Base-by-base conservation (phyloP, 768 basidiomycete species). In the Trametopsis cervina region DNA sequence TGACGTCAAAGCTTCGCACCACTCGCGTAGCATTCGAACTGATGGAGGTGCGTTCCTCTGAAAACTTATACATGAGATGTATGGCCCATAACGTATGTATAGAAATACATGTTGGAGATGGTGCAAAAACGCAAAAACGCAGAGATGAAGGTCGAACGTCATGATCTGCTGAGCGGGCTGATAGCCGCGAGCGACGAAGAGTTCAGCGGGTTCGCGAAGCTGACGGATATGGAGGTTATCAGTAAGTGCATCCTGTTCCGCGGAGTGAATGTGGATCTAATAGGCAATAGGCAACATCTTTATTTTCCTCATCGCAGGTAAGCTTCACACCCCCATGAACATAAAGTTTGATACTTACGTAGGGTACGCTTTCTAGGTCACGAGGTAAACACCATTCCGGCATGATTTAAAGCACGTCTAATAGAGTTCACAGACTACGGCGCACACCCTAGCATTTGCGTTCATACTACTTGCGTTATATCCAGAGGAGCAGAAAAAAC, bases 61-160 rank as follows among this genome's bases (percentile, higher is more conserved):
- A 4, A 6, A 33, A 13, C 6, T 10, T 2, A 10, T 40, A 39
- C 45, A 27, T 44, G 9, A 3, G 17, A 15, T 18, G 7, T 15
- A n/a, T 39, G 22, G 23, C 25, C 2, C 9, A 26, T 29, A 3
- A 9, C 17, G n/a, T 9, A 5, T 4, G 4, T 23, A 21, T 52
- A 73, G 72, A 50, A 29, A 39, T 78, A 77, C 54, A 76, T 81
- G 69, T 55, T 57, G 2, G 77, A 78, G 55, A 79, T 80, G 77
- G 74, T 80, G 38, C 56, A 63, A 13, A 68, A 66, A 22, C 72
- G 77, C 3, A 66, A 67, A 35, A 48, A 44, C 3, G 57, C 64
- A 4, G 64, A 60, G 48, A 62, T 57, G 44, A 69, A 70, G 44
- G 66, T 61, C 44, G 67, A 71, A 47, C 67, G 68, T 33, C 57